Conservation (phyloP, 2,329 filamentous ascomycete genomes). For the Xylaria sp. region DNA sequence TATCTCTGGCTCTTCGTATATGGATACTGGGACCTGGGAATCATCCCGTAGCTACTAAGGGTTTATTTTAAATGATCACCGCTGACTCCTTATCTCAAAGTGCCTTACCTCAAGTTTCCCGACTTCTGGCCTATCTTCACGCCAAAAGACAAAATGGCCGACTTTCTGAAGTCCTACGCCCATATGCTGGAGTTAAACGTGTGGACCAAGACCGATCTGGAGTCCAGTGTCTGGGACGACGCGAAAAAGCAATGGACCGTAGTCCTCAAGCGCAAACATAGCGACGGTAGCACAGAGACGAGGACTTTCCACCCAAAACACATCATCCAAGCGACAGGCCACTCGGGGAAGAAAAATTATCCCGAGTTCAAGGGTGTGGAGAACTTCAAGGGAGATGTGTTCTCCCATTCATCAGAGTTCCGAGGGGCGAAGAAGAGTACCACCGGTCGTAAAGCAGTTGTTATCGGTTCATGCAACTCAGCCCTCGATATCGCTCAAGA, state of each 20-base stretch:
- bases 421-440: conserved; percentile 53
- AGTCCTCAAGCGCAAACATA: conserved; percentile 43
- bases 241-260: conserved; percentile 63
- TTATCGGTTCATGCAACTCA: conserved; percentile 68
- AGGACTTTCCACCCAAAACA: conserved; percentile 70
- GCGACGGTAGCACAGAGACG: conserved; percentile 52
- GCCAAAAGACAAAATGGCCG: conserved; percentile 73
- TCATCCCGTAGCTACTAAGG: neutral
- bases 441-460: conserved; percentile 61
- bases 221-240: conserved; percentile 59
- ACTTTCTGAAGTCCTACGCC: conserved; percentile 72
- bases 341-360: conserved; percentile 72
- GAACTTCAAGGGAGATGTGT: conserved; percentile 60
- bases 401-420: conserved; percentile 66
- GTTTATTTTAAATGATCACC: neutral
- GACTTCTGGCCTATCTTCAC: conserved; percentile 72
- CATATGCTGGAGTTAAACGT: conserved; percentile 70
- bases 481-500: conserved; percentile 69
- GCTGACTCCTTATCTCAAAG: conserved; percentile 30
- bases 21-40: neutral
- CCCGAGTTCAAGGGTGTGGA: conserved; percentile 66
- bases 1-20: neutral
- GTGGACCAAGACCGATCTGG: conserved; percentile 64
- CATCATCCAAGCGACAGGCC: conserved; percentile 73
- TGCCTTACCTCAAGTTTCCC: conserved; percentile 71